These are phyloP conservation scores for Chrysoporthe cubensis DNA, from an alignment of 2,329 filamentous ascomycete species.

Conservation along the genomic window DNA sequence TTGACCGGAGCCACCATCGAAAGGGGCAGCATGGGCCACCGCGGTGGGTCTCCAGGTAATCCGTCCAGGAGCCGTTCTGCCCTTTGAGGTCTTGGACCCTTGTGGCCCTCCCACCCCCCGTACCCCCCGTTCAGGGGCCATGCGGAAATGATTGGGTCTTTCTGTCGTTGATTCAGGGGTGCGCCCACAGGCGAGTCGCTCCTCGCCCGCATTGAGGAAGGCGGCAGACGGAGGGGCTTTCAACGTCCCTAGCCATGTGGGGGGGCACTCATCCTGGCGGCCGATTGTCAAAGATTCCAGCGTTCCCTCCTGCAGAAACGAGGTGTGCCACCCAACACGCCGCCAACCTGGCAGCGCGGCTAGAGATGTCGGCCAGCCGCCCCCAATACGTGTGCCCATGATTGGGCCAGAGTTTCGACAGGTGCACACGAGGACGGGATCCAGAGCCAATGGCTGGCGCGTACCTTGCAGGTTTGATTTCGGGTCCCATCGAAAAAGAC, in stretches of 20 bases:
- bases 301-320: conserved; percentile 3
- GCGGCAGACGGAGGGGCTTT: neutral
- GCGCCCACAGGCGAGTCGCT: conserved; percentile 4
- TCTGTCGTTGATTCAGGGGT: conserved; percentile 6
- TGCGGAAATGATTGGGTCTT: conserved; percentile 26
- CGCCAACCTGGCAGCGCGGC: neutral
- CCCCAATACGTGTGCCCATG: neutral
- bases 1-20: conserved; percentile 20
- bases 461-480: conserved; percentile 17
- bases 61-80: neutral
- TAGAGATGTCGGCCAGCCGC: neutral
- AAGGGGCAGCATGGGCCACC: conserved; percentile 22
- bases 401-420: conserved; percentile 3
- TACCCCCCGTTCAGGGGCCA: conserved; percentile 20
- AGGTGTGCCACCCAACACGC: neutral
- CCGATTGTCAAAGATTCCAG: neutral
- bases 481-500: too few relatives aligned
- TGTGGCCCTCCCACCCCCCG: neutral
- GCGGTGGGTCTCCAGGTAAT: neutral
- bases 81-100: neutral
- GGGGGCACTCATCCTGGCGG: neutral
- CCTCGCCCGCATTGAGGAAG: conserved; percentile 11
- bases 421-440: neutral
- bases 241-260: neutral
- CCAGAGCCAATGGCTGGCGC: neutral